Evolutionary conservation across 2,329 filamentous ascomycete genomes (phyloP).

Genomic region (Orbilia oligospora): DNA sequence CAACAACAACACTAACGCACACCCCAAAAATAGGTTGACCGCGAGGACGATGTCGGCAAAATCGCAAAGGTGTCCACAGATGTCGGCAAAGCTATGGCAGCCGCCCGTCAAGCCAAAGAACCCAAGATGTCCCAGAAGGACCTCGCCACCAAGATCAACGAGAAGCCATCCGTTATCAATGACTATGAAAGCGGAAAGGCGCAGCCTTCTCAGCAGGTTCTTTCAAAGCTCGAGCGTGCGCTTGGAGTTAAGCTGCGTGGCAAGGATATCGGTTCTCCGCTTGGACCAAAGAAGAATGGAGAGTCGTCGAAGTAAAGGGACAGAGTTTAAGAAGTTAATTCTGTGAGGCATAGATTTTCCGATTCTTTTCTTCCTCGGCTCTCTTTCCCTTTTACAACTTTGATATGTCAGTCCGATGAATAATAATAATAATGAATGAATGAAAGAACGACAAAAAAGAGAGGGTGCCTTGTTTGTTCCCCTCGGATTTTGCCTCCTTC

Average conservation of each 20-base stretch:
- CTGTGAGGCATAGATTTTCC: background rate
- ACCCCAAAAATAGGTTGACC: conserved; percentile 83
- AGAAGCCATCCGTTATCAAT: conserved; percentile 82
- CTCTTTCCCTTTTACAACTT: background rate
- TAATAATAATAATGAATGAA: conserved; percentile 12
- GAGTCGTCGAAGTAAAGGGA: conserved; percentile 45
- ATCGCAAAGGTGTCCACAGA: conserved; percentile 88
- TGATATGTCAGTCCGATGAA: conserved; percentile 12
- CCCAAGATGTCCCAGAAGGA: conserved; percentile 96
- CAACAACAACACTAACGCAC: conserved; percentile 4
- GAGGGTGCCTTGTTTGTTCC: background rate
- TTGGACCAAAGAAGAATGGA: conserved; percentile 79
- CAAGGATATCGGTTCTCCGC: conserved; percentile 85
- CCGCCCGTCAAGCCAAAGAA: conserved; percentile 82
- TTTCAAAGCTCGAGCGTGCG: conserved; percentile 82
- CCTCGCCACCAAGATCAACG: conserved; percentile 90
- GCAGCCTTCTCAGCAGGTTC: conserved; percentile 85
- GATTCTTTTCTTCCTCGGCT: background rate
- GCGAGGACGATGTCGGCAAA: conserved; percentile 96
- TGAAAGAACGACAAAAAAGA: conserved; percentile 1
- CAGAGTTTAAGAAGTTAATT: background rate
- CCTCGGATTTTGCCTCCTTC: background rate
- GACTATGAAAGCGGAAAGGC: conserved; percentile 87
- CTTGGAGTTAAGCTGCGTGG: conserved; percentile 91
- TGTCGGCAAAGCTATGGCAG: conserved; percentile 86